These are phyloP conservation scores for Trichoderma reesei DNA, from an alignment of 495 filamentous ascomycete species.

Conservation along the genomic window DNA sequence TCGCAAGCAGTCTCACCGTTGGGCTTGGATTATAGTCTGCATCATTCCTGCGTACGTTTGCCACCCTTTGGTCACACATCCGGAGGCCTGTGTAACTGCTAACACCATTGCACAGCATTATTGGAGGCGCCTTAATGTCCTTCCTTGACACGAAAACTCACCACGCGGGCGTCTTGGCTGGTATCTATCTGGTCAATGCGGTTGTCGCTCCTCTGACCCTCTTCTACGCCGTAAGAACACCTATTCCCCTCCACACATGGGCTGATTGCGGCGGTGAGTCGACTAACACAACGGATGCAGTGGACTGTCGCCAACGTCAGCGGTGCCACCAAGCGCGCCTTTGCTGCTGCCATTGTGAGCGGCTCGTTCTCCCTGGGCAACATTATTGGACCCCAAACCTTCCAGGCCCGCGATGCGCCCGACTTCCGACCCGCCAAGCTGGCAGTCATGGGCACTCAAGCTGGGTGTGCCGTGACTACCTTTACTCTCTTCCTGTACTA, in stretches of 20 bases:
- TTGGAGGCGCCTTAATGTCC: constrained; percentile 51
- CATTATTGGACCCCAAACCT: constrained; percentile 61
- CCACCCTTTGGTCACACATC: background rate
- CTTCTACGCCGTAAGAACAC: constrained; percentile 27
- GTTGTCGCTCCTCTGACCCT: constrained; percentile 42
- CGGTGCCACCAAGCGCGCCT: constrained; percentile 30
- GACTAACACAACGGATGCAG: constrained; percentile 13
- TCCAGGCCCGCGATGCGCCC: constrained; percentile 49
- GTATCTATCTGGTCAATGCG: constrained; percentile 55
- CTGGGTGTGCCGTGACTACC: constrained; percentile 25
- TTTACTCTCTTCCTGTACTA: constrained; percentile 27
- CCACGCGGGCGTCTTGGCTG: constrained; percentile 43
- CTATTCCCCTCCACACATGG: background rate
- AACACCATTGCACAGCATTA: constrained; percentile 23
- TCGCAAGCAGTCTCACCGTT: constrained; percentile 25
- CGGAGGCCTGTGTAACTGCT: background rate
- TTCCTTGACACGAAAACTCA: constrained; percentile 38
- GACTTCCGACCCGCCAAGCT: constrained; percentile 55
- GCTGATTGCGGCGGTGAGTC: background rate
- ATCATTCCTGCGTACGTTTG: constrained; percentile 26
- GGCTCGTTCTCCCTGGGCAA: constrained; percentile 54
- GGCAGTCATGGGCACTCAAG: constrained; percentile 35
- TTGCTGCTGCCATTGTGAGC: constrained; percentile 41
- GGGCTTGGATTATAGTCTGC: constrained; percentile 26
- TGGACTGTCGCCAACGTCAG: constrained; percentile 30